Base-by-base conservation (phyloP, 495 filamentous ascomycete genomes). In the Trichoderma reesei region DNA sequence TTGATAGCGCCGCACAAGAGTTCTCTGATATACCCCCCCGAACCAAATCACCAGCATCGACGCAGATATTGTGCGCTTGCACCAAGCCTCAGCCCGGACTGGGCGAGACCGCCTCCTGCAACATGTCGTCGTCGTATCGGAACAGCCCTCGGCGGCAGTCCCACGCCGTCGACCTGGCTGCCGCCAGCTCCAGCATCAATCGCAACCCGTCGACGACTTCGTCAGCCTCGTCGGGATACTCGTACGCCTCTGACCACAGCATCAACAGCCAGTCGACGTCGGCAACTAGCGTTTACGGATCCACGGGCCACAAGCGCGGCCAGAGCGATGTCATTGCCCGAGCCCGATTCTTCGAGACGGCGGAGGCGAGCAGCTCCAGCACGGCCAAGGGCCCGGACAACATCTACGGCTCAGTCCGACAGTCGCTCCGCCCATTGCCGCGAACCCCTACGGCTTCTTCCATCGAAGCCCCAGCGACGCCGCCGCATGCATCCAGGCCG, bases 261-360 rank as follows among this genome's bases (percentile, higher is more conserved):
- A 85, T 88, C 59, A 91, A 89, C 71, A 91, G 88, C 8, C 73
- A 86, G 37, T 90, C 90, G n/a, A 93, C 90, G 5, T 82, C 83
- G 67, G 82, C 81, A 10, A 92, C 90, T n/a, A 86, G 83, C 71
- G 76, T 76, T 36, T 83, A 84, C 67, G 76, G 74, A 34, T 68
- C 76, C 34, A 82, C 85, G 16, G 82, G 85, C n/a, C 90, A 92
- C 69, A 89, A 85, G 74, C 82, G 91, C 66, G 90, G 90, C 41
- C 85, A 86, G 70, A 93, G 89, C 71, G 91, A 95, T 73, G 79
- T 83, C 42, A 70, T 63, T 13, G 39, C 61, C 18, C 14, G 61
- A 18, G 61, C 76, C 34, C 75, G 79, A 41, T 70, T 74, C 60
- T 70, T 72, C 37, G 68, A 75, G n/a, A 70, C 71, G 5, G 56